Base-by-base conservation (phyloP, 495 filamentous ascomycete species). In the Lasiosphaeria miniovina region DNA sequence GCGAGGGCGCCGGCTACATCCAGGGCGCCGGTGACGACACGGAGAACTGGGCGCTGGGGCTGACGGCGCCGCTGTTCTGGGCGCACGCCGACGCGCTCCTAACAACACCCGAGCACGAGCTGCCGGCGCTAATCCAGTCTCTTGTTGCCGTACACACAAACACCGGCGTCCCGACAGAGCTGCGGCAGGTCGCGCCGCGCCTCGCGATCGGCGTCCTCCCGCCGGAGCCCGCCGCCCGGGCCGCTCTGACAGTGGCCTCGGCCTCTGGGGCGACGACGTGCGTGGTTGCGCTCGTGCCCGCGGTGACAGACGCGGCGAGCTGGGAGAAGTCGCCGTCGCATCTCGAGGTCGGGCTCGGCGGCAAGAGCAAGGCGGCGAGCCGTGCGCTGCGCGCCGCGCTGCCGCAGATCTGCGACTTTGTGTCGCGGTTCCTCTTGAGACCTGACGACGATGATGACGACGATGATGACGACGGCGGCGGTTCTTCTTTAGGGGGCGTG, bases 1-100 rank as follows among this genome's bases (percentile, higher is more conserved):
- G 83, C 35, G 15, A n/a, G 12, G 79, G 78, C 57, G 84, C 84
- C 4, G 89, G 87, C 33, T 98, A 98, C 68, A 90, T 98, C 61
- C 94, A 97, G 72, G 94, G 94, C 32, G 92, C 93, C 11, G 93
- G 88, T 5, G 93, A 98, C 74, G 93, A 98, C 67, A 90, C 86
- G 17, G 93, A 98, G 74, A 87, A 85, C 43, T 98, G 94, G 94
- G 86, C 90, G 40, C 74, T 82, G 45, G 88, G 89, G 0, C 74
- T 97, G 10, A 93, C 88, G 8, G 82, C 93, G 9, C 72, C 71
- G 2, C 61, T 91, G 4, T 98, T 96, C 71, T 98, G 93, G 93
- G 70, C 71, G 36, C 79, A 93, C 58, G 73, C 72, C 34, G 74
- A 79, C 3, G 35, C 65, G 33, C 71, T 96, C 6, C 65, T 91